A percentile compares a stretch with the other conserved stretches of the same genome.
Evolutionary conservation across 208 protist genomes (phyloP).

Genomic region (Blastocrithidia nonstop): DNA sequence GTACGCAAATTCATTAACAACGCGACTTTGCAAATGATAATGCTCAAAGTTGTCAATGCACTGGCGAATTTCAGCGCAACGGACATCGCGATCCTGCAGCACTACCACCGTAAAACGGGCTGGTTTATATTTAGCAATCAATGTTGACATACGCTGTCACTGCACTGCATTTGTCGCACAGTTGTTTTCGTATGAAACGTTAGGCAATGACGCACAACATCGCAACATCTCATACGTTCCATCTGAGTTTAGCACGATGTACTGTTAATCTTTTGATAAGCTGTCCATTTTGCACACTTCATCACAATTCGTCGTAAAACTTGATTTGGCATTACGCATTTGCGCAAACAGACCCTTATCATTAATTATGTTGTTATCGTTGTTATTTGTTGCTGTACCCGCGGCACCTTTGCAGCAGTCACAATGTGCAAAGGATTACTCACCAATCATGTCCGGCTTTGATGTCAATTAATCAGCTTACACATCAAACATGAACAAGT

Average conservation of each 20-base stretch:
- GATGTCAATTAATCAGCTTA: neutral
- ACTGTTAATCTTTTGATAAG: no score
- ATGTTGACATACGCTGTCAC: constrained; percentile 14
- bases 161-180: constrained; percentile 10
- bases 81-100: constrained; percentile 39
- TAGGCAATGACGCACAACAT: constrained; percentile 17
- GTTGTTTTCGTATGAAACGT: constrained; percentile 71
- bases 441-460: neutral
- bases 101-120: constrained; percentile 44
- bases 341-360: no score
- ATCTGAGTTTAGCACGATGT: constrained; percentile 11
- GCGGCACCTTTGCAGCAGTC: neutral
- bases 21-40: constrained; percentile 46
- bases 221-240: constrained; percentile 58
- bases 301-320: no score
- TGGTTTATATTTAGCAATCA: constrained; percentile 36
- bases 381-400: no score
- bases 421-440: neutral
- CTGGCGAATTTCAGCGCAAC: constrained; percentile 9
- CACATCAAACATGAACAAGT: constrained; percentile 61
- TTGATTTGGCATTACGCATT: no score
- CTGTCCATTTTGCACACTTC: no score
- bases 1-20: constrained; percentile 54
- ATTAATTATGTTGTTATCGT: no score
- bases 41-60: constrained; percentile 20